Conservation (phyloP, 1,284 basidiomycete species). For the Apiotrichum mycotoxinovorans region DNA sequence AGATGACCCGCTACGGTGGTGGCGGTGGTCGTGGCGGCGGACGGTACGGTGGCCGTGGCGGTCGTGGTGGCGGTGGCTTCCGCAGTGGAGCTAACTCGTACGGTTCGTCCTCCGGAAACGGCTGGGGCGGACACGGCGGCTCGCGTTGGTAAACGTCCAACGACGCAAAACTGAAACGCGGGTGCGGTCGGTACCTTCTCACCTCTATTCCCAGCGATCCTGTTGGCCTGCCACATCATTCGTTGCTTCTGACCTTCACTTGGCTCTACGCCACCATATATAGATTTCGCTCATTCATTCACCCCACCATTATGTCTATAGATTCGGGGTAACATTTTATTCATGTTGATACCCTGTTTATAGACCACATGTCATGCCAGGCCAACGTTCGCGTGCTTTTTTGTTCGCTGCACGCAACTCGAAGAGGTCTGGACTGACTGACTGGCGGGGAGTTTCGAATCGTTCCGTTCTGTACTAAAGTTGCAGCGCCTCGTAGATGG, state of each 20-base stretch:
- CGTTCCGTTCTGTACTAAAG: neutral
- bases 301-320: slow-evolving; percentile 17
- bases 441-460: neutral
- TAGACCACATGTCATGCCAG: slow-evolving; percentile 7
- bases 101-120: slow-evolving; percentile 34
- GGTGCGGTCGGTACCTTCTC: neutral
- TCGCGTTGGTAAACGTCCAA: slow-evolving; percentile 8
- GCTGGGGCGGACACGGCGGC: slow-evolving; percentile 38
- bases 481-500: too few species aligned
- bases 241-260: slow-evolving; percentile 12
- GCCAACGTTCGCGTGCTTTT: slow-evolving; percentile 7
- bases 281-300: slow-evolving; percentile 14
- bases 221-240: slow-evolving; percentile 5
- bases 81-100: slow-evolving; percentile 23
- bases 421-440: slow-evolving; percentile 1
- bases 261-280: neutral
- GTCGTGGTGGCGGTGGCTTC: slow-evolving; percentile 53
- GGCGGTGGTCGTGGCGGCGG: slow-evolving; percentile 51
- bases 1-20: slow-evolving; percentile 85
- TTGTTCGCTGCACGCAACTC: neutral
- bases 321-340: slow-evolving; percentile 1
- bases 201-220: slow-evolving; percentile 6
- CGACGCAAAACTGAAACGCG: slow-evolving; percentile 10
- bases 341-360: slow-evolving; percentile 4
- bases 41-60: slow-evolving; percentile 51